phyloP scores from a whole-genome alignment of 2,329 filamentous ascomycete species.

The Clarireedia monteithiana region DNA sequence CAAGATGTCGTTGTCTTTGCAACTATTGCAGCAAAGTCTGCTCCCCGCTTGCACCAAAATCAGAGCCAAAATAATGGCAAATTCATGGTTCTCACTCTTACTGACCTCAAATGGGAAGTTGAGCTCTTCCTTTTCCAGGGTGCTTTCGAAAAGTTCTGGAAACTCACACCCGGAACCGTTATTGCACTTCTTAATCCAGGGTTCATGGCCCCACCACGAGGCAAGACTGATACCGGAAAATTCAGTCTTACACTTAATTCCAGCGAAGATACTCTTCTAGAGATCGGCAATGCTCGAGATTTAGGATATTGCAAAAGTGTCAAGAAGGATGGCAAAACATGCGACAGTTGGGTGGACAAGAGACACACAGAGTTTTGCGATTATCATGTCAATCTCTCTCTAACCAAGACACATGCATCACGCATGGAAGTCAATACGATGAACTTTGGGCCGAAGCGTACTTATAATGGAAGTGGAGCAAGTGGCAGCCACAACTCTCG shows the following conservation, averaged over 20 bases:
- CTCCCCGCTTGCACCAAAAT: constrained; percentile 56
- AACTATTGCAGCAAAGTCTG: constrained; percentile 81
- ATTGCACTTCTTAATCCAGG: constrained; percentile 86
- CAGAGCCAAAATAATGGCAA: constrained; percentile 55
- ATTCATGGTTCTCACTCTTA: constrained; percentile 87
- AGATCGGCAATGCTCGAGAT: constrained; percentile 78
- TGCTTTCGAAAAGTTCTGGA: constrained; percentile 90
- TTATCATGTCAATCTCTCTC: constrained; percentile 77
- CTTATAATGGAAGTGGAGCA: constrained; percentile 28
- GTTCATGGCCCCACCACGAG: constrained; percentile 78
- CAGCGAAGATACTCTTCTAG: constrained; percentile 81
- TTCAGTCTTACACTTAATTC: constrained; percentile 83
- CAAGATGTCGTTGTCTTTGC: constrained; percentile 86
- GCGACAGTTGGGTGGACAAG: constrained; percentile 78
- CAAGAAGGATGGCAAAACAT: constrained; percentile 76
- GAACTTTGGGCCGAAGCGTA: constrained; percentile 36
- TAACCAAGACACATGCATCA: constrained; percentile 59
- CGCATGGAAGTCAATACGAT: constrained; percentile 76
- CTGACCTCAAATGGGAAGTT: constrained; percentile 83
- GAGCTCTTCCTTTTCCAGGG: constrained; percentile 89
- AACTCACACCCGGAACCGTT: constrained; percentile 83
- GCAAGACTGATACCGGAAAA: constrained; percentile 67
- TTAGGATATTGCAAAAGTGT: constrained; percentile 80
- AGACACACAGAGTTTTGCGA: constrained; percentile 88
- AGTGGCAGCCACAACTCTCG: constrained; percentile 20